Conservation (phyloP, 129 eudicot species). For the Lactuca sativa region DNA sequence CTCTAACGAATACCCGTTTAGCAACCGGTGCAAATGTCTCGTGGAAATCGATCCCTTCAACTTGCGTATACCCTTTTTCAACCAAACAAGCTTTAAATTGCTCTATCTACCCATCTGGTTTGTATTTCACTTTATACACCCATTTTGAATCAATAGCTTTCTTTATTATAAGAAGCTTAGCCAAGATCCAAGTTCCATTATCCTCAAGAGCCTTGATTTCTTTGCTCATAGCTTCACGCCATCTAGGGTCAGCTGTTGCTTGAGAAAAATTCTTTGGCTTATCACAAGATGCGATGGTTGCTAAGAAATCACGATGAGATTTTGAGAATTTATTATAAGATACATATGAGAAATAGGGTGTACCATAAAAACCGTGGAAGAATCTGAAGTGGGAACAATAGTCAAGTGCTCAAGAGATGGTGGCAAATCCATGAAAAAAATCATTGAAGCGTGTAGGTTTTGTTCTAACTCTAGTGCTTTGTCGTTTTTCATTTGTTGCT, state of each 20-base stretch:
- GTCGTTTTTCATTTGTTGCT: neutral
- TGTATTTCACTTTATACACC: too few relatives aligned
- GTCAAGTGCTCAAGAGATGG: neutral
- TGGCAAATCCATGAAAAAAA: constrained; percentile 2
- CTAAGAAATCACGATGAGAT: neutral
- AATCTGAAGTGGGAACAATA: neutral
- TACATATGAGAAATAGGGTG: neutral
- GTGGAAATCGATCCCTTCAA: too few relatives aligned
- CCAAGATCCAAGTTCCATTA: too few relatives aligned
- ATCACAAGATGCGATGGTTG: neutral
- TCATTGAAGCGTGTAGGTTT: neutral
- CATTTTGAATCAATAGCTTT: too few relatives aligned
- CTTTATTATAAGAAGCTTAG: too few relatives aligned
- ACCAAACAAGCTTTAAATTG: too few relatives aligned
- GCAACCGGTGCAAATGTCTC: too few relatives aligned
- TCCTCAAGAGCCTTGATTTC: too few relatives aligned
- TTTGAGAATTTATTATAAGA: neutral
- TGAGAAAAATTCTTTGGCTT: neutral
- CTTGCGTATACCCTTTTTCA: too few relatives aligned
- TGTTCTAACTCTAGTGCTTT: too few relatives aligned
- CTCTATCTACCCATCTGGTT: too few relatives aligned
- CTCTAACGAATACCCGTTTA: too few relatives aligned
- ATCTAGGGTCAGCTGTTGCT: neutral
- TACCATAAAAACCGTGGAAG: neutral
- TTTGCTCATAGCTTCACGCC: neutral